Base-by-base conservation (phyloP, 768 basidiomycete species). In the Leccinum boreale region DNA sequence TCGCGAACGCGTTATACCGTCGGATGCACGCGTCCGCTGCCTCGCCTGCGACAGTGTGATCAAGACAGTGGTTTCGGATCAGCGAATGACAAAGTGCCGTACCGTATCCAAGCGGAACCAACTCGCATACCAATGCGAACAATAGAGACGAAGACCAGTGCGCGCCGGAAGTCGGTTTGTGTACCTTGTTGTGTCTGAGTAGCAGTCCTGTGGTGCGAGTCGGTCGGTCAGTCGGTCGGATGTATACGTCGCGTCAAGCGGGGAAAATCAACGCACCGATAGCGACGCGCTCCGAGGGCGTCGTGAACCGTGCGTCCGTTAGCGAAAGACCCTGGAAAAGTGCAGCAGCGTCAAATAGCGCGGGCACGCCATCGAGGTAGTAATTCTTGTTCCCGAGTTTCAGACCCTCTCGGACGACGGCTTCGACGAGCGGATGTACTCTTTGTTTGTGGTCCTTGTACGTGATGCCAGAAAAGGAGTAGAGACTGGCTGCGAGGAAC, bases 351-450 rank as follows among this genome's bases (percentile, higher is more conserved):
- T 74, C 68, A 67, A 86, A 92, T 3, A 89, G 77, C 1, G 77
- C 72, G 3, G 89, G 89, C 46, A 90, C 82, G 19, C 89, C 92
- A 65, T 89, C 89, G 17, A 90, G 73, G 61, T 84, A 91, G 65
- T 90, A 86, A 60, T 88, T 84, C 64, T 89, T 87, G 19, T 80
- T 78, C 10, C 92, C 91, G 26, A 93, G 78, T 70, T 95, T 98
- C 57, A 97, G 73, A 6, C 90, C 90, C 49, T 96, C 91, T 50
- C 89, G 81, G 33, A 98, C 80, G 28, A 87, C 85, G 29, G 83
- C 83, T 54, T 90, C 86, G 5, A 87, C 79, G 1, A 84, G 82
- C 7, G 80, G 76, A 10, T 81, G 75, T 0, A 68, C 66, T 63
- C 83, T 90, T 48, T 84, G 82, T 70, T 92, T 94, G 58, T 78